These are phyloP conservation scores for Citrullus colocynthis DNA, from an alignment of 306 rosid species.

Conservation along the genomic window DNA sequence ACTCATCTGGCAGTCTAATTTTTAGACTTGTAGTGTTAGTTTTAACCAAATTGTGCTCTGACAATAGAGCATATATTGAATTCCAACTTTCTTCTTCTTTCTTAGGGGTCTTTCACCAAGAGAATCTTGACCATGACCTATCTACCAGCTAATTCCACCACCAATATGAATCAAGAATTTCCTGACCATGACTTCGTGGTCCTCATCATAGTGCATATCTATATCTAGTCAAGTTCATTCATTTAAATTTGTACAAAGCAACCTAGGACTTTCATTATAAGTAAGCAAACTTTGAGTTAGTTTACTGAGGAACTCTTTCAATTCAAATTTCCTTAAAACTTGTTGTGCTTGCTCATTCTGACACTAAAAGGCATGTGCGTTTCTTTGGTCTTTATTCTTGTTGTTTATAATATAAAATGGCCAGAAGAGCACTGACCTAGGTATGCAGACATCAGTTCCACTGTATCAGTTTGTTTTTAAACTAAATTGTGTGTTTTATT, in stretches of 20 bases:
- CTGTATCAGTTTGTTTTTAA: not conserved
- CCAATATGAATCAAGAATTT: not conserved
- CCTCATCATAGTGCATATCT: not conserved
- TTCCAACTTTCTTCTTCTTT: not conserved
- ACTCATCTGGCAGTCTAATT: not conserved
- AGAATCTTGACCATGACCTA: not conserved
- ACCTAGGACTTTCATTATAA: not conserved
- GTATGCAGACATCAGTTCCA: not conserved
- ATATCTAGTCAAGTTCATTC: not conserved
- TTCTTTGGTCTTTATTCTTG: not conserved
- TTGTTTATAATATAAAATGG: not conserved
- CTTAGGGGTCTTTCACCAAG: not conserved
- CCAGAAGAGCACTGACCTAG: not conserved
- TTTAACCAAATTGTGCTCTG: not conserved
- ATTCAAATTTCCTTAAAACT: not conserved
- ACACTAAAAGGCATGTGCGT: not conserved
- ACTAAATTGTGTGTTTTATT: not conserved
- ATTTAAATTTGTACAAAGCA: not conserved
- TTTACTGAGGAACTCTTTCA: not conserved
- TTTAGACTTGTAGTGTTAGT: not conserved
- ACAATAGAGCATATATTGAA: not conserved
- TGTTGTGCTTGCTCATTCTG: not conserved
- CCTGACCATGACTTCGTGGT: not conserved
- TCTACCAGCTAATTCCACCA: not conserved
- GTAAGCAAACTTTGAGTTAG: not conserved